Conservation (phyloP, 371 early-diverging fungal species). For the Rhizomucor pusillus region DNA sequence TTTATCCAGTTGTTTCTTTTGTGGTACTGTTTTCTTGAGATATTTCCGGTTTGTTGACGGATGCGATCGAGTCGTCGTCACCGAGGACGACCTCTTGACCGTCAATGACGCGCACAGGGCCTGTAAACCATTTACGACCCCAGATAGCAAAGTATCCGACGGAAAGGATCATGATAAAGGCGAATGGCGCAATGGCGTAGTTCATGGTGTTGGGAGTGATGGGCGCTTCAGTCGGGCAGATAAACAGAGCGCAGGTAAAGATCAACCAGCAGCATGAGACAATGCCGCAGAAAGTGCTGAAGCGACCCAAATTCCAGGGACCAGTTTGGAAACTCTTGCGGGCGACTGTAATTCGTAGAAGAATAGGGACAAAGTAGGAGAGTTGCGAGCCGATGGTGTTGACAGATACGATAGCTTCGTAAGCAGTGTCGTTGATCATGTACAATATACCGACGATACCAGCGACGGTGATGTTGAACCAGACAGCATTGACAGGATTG, state of each 20-base stretch:
- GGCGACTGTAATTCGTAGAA: conserved; percentile 50
- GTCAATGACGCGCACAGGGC: conserved; percentile 43
- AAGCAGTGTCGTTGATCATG: conserved; percentile 50
- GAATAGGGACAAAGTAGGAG: conserved; percentile 73
- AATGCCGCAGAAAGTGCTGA: conserved; percentile 40
- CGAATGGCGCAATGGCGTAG: conserved; percentile 41
- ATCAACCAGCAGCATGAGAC: conserved; percentile 54
- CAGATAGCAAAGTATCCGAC: conserved; percentile 45
- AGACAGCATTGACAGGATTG: conserved; percentile 44
- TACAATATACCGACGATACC: conserved; percentile 42
- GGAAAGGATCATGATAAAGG: conserved; percentile 25
- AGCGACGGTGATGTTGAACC: conserved; percentile 43
- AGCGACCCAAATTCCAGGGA: conserved; percentile 59
- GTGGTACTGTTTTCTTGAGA: background rate
- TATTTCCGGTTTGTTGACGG: background rate
- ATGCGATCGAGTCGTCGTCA: conserved; percentile 20
- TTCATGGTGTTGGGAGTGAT: conserved; percentile 54
- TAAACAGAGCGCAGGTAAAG: conserved; percentile 58
- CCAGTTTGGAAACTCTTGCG: conserved; percentile 55
- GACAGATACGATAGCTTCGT: conserved; percentile 68
- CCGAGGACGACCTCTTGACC: conserved; percentile 43
- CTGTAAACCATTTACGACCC: conserved; percentile 52
- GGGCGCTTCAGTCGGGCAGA: conserved; percentile 58
- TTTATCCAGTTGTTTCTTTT: background rate
- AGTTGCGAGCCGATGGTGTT: conserved; percentile 71